phyloP scores from a whole-genome alignment of 2,329 filamentous ascomycete genomes.

The Cyphellophora europaea region DNA sequence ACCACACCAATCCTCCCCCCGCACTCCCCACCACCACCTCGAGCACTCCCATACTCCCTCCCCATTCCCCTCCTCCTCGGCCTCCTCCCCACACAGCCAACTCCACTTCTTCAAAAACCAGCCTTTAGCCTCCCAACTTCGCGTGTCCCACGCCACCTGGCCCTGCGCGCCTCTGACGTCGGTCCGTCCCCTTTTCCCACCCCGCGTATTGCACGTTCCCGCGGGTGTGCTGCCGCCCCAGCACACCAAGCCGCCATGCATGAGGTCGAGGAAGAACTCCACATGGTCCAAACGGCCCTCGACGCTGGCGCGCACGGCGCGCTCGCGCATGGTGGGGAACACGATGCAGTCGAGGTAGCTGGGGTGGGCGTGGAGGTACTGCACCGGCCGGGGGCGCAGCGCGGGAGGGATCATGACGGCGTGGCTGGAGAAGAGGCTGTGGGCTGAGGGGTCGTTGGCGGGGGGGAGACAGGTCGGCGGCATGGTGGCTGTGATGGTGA shows the following conservation, averaged over 20 bases:
- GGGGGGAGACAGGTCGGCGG: constrained; percentile 1
- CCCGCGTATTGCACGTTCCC: neutral
- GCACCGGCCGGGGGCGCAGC: constrained; percentile 9
- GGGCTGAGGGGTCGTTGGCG: neutral
- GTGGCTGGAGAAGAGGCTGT: constrained; percentile 5
- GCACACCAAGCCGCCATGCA: constrained; percentile 27
- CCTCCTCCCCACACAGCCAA: constrained; percentile 17
- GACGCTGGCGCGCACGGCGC: constrained; percentile 8
- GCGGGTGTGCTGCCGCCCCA: constrained; percentile 23
- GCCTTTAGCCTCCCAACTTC: constrained; percentile 35
- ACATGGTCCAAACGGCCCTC: constrained; percentile 25
- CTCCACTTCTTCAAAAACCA: constrained; percentile 38
- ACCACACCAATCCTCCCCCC: constrained; percentile 8
- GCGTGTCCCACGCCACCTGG: constrained; percentile 33
- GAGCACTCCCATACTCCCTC: constrained; percentile 12
- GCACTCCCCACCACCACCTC: constrained; percentile 14
- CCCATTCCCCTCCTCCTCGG: constrained; percentile 15
- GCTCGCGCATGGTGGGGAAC: constrained; percentile 13
- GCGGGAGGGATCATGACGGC: constrained; percentile 5
- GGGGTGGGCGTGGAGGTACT: constrained; percentile 11
- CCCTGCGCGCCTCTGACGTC: constrained; percentile 17
- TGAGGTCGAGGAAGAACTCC: constrained; percentile 28
- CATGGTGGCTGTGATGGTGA: constrained; percentile 5
- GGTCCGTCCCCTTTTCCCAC: constrained; percentile 16
- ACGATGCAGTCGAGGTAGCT: constrained; percentile 16